Evolutionary conservation across 768 basidiomycete species (phyloP).

Genomic region (Naematelia encephala): DNA sequence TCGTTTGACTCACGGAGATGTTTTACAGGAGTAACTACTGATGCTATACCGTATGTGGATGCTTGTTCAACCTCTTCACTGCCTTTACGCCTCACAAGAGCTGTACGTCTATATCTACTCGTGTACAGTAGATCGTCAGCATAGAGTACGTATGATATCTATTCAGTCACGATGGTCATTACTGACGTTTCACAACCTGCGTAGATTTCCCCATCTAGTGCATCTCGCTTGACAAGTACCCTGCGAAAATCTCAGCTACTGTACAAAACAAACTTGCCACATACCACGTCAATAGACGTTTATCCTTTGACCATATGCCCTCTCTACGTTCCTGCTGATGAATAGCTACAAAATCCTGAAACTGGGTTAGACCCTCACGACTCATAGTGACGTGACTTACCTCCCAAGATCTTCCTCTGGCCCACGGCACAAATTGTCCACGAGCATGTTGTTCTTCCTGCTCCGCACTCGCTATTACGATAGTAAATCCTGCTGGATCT

Average conservation of each 20-base stretch:
- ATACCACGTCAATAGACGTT: background rate
- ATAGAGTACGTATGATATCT: background rate
- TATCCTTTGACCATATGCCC: background rate
- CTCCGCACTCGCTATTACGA: slow-evolving; percentile 16
- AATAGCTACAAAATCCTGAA: background rate
- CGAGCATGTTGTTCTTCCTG: slow-evolving; percentile 21
- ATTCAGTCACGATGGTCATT: background rate
- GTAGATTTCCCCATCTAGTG: slow-evolving; percentile 26
- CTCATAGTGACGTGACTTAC: slow-evolving; percentile 10
- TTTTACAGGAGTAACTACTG: slow-evolving; percentile 32
- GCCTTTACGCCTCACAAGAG: slow-evolving; percentile 16
- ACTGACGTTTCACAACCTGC: slow-evolving; percentile 32
- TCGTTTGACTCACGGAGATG: slow-evolving; percentile 23
- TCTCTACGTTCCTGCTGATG: background rate
- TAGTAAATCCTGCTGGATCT: slow-evolving; percentile 23
- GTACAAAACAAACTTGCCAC: too few species aligned
- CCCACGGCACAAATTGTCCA: slow-evolving; percentile 22
- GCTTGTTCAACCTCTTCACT: slow-evolving; percentile 14
- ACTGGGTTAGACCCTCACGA: background rate
- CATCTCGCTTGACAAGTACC: slow-evolving; percentile 31
- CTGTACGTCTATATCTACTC: slow-evolving; percentile 25
- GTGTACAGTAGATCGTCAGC: background rate
- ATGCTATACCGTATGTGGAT: slow-evolving; percentile 30
- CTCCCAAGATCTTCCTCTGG: slow-evolving; percentile 18
- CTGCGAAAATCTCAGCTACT: slow-evolving; percentile 16